Conservation (phyloP, 1,284 basidiomycete genomes). For the Tremellales sp. region DNA sequence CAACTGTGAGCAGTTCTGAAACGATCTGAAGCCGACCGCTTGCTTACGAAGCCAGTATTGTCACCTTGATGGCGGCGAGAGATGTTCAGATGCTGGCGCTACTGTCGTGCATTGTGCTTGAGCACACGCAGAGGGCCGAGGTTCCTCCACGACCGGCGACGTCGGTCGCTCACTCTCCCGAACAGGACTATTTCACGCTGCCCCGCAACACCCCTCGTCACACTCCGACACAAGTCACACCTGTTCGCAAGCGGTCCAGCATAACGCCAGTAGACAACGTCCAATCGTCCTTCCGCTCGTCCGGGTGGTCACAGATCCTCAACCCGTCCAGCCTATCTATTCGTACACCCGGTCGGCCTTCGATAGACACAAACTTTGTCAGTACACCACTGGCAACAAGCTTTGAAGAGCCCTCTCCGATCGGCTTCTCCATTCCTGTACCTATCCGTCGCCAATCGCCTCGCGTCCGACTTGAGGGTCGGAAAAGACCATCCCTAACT, state of each 20-base stretch:
- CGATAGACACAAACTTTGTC: constrained; percentile 18
- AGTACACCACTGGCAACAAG: constrained; percentile 22
- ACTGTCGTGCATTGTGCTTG: constrained; percentile 63
- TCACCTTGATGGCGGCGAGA: constrained; percentile 59
- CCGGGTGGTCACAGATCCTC: constrained; percentile 41
- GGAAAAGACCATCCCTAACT: neutral
- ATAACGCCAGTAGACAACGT: constrained; percentile 6
- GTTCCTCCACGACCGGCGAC: constrained; percentile 22
- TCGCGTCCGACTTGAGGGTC: neutral
- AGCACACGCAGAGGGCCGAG: constrained; percentile 19
- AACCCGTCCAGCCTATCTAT: constrained; percentile 34
- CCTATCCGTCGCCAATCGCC: neutral
- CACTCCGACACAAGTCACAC: constrained; percentile 6
- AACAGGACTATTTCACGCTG: constrained; percentile 43
- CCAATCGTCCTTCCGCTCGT: constrained; percentile 26
- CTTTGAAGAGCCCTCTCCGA: constrained; percentile 16
- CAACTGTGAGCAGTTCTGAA: constrained; percentile 21
- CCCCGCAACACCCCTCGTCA: constrained; percentile 13
- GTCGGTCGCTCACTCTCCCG: constrained; percentile 28
- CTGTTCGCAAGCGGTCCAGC: constrained; percentile 7
- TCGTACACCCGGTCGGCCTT: neutral
- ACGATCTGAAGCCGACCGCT: constrained; percentile 3
- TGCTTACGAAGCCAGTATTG: constrained; percentile 58
- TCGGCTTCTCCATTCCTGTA: constrained; percentile 18
- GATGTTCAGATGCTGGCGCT: constrained; percentile 81